Conservation (phyloP, 2,329 filamentous ascomycete species). For the Ceratocystis diversiconidia region DNA sequence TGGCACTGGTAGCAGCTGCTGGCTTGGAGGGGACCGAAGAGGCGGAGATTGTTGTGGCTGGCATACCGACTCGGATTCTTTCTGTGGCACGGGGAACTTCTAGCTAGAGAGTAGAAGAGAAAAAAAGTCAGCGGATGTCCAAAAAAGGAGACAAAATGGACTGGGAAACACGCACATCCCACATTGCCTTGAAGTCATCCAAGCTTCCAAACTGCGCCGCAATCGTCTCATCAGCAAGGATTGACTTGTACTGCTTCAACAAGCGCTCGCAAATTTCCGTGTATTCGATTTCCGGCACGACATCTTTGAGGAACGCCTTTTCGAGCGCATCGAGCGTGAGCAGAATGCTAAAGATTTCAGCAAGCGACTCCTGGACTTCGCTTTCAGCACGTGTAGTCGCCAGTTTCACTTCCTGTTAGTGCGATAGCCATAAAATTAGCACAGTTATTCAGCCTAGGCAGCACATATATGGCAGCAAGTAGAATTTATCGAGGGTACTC, state of each 20-base stretch:
- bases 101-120: conserved; percentile 41
- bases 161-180: conserved; percentile 53
- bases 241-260: conserved; percentile 92
- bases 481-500: conserved; percentile 20
- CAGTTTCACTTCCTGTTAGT: conserved; percentile 72
- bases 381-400: conserved; percentile 74
- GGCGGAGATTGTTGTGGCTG: conserved; percentile 59
- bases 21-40: conserved; percentile 32
- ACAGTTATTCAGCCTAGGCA: neutral
- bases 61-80: conserved; percentile 79
- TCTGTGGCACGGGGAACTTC: conserved; percentile 91
- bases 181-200: conserved; percentile 80
- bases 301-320: conserved; percentile 93
- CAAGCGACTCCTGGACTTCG: conserved; percentile 87
- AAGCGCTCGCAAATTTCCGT: conserved; percentile 90
- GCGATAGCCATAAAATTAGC: neutral
- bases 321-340: conserved; percentile 90
- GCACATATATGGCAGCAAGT: neutral
- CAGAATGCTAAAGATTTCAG: conserved; percentile 95
- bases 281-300: conserved; percentile 80
- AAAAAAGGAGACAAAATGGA: neutral
- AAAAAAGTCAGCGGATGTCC: neutral
- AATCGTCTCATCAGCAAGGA: conserved; percentile 82
- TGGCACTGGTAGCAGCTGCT: conserved; percentile 33
- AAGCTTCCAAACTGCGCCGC: conserved; percentile 73